These are phyloP conservation scores for Pilatotrama ljubarskyi DNA, from an alignment of 768 basidiomycete genomes.

Conservation along the genomic window DNA sequence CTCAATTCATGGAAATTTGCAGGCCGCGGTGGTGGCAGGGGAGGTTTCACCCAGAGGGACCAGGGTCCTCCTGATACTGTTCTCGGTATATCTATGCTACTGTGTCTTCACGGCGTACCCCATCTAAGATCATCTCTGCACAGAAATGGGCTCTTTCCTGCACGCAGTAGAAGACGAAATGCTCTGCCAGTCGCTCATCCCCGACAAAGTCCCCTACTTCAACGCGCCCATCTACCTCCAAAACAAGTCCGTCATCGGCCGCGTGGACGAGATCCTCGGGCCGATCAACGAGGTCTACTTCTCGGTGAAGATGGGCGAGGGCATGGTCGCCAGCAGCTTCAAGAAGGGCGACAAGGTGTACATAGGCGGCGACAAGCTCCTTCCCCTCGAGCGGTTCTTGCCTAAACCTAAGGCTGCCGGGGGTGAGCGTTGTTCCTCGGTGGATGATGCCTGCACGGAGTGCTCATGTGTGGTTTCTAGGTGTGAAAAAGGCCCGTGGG, in stretches of 20 bases:
- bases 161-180: conserved; percentile 99
- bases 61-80: conserved; percentile 79
- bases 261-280: conserved; percentile 99
- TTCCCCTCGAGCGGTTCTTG: conserved; percentile 94
- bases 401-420: conserved; percentile 90
- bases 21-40: conserved; percentile 66
- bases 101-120: neutral
- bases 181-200: conserved; percentile 83
- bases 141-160: conserved; percentile 90
- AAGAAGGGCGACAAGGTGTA: conserved; percentile 98
- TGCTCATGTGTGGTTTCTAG: conserved; percentile 30
- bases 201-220: conserved; percentile 97
- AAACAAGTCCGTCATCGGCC: conserved; percentile 95
- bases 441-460: too few relatives aligned
- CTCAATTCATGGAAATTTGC: conserved; percentile 26
- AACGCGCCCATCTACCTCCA: conserved; percentile 97
- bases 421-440: conserved; percentile 38
- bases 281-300: conserved; percentile 99
- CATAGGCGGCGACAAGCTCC: conserved; percentile 94
- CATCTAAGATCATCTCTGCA: conserved; percentile 3
- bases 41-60: conserved; percentile 72
- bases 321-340: conserved; percentile 94
- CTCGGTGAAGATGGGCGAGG: conserved; percentile 94
- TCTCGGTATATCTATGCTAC: conserved; percentile 49
- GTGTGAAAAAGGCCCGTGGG: conserved; percentile 35